A percentile compares a stretch with the other conserved stretches of the same genome.
Conservation (phyloP, 164 flowering plant species). For the Kalanchoe fedtschenkoi region DNA sequence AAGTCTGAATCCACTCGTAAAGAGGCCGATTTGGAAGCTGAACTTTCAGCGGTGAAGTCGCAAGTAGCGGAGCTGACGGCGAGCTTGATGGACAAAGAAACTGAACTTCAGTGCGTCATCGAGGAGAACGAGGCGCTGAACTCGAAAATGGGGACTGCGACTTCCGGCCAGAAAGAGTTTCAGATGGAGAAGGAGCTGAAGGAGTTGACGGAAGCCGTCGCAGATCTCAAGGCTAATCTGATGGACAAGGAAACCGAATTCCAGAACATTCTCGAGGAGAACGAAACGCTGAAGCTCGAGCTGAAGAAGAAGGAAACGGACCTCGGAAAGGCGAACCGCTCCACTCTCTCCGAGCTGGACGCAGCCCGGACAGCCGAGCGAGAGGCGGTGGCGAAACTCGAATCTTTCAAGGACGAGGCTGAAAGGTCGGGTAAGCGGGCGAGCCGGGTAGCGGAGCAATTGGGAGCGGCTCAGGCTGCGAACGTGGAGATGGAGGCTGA, state of each 20-base stretch:
- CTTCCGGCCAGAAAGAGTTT: conserved; percentile 19
- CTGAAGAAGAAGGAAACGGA: conserved; percentile 28
- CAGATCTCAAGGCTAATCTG: conserved; percentile 41
- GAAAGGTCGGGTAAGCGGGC: conserved; percentile 48
- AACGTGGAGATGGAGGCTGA: conserved; percentile 76
- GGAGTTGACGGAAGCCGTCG: conserved; percentile 22
- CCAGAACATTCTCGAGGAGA: conserved; percentile 55
- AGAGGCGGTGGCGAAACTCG: conserved; percentile 59
- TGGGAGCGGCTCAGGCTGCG: conserved; percentile 59
- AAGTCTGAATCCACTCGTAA: conserved; percentile 21
- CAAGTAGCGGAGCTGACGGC: conserved; percentile 40
- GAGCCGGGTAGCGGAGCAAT: conserved; percentile 55
- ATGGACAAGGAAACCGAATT: conserved; percentile 68
- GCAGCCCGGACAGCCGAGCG: conserved; percentile 44
- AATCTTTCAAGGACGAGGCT: conserved; percentile 46
- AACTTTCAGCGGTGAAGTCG: conserved; percentile 25
- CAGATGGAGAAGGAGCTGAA: conserved; percentile 33
- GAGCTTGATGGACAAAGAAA: conserved; percentile 58
- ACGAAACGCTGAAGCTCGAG: conserved; percentile 48
- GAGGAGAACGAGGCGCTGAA: conserved; percentile 67
- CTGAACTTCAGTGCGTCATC: conserved; percentile 39
- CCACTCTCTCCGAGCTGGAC: conserved; percentile 26
- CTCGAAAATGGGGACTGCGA: conserved; percentile 16
- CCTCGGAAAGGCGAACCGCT: conserved; percentile 14
- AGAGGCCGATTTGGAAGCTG: conserved; percentile 19